Base-by-base conservation (phyloP, 2,329 filamentous ascomycete genomes). In the Plectosphaerella sp. region DNA sequence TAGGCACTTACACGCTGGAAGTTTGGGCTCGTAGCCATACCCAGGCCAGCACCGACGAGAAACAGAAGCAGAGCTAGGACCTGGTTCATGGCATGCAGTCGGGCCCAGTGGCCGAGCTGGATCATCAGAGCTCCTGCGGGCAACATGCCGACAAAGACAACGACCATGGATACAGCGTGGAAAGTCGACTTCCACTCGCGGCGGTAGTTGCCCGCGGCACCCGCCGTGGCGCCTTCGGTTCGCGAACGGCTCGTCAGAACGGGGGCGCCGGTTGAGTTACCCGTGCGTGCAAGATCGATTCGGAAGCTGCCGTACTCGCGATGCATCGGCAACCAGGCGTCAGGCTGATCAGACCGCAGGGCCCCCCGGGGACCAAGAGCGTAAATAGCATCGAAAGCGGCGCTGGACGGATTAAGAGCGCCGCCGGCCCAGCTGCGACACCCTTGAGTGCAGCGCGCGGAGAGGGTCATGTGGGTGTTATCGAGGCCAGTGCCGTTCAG, bases 1-100 rank as follows among this genome's bases (percentile, higher is more conserved):
- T n/a, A n/a, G n/a, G 24, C 28, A 66, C 78, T 65, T 69, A 84
- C 82, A 59, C 82, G 70, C 52, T 82, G 78, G 56, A 84, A 84
- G 54, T 69, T 65, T 55, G 70, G 72, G 59, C 78, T 79, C 9
- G 76, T 69, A 39, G 72, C 64, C n/a, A 86, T 68, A 2, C 83
- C 83, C 18, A 83, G 59, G 3, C 68, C 73, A 12, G 76, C 68
- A 6, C 80, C 83, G 15, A 75, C 61, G 7, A 83, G 60, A 9
- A 77, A 72, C 15, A 80, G 60, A 4, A 77, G 50, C 20, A 78
- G 61, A 12, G 76, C 81, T 20, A 80, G 55, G 1, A 62, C 62
- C 66, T 86, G 82, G 53, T 77, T 76, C 18, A 76, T 57, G 37
- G 71, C 79, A 62, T 86, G 83, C 72, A 76, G 79, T 53, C 72